These are phyloP conservation scores for Biancaea sappan DNA, from an alignment of 306 rosid genomes.

Conservation along the genomic window DNA sequence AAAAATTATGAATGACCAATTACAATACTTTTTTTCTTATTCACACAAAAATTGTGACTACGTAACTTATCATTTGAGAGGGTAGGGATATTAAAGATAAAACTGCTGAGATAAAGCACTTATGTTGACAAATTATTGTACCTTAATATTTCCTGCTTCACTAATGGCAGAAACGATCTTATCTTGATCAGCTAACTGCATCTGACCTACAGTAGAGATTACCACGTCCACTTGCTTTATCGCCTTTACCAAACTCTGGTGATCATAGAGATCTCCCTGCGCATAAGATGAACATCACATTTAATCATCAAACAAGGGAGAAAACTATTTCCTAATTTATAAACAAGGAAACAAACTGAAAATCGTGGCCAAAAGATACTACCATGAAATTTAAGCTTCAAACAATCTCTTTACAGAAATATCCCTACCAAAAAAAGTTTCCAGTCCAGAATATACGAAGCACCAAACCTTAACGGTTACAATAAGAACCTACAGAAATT, in stretches of 20 bases:
- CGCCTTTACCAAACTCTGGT: slow-evolving; percentile 77
- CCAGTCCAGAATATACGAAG: background rate
- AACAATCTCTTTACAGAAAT: background rate
- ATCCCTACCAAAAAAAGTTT: background rate
- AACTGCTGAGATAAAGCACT: background rate
- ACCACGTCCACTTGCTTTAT: slow-evolving; percentile 80
- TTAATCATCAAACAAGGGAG: background rate
- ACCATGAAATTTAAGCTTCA: background rate
- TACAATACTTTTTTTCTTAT: background rate
- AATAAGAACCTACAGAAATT: background rate
- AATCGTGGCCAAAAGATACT: background rate
- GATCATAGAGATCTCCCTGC: slow-evolving; percentile 77
- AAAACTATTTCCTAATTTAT: background rate
- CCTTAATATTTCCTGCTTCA: slow-evolving; percentile 83
- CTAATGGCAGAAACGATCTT: slow-evolving; percentile 77
- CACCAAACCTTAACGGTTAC: background rate
- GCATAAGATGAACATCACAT: background rate
- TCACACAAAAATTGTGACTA: background rate
- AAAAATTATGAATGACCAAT: background rate
- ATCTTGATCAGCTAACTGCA: slow-evolving; percentile 57
- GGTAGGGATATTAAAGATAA: background rate
- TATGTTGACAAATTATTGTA: background rate
- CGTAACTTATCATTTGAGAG: background rate
- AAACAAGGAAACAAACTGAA: background rate
- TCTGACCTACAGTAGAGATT: slow-evolving; percentile 57